Conservation (phyloP, 2,329 filamentous ascomycete genomes). For the Sclerotinia spermophila region DNA sequence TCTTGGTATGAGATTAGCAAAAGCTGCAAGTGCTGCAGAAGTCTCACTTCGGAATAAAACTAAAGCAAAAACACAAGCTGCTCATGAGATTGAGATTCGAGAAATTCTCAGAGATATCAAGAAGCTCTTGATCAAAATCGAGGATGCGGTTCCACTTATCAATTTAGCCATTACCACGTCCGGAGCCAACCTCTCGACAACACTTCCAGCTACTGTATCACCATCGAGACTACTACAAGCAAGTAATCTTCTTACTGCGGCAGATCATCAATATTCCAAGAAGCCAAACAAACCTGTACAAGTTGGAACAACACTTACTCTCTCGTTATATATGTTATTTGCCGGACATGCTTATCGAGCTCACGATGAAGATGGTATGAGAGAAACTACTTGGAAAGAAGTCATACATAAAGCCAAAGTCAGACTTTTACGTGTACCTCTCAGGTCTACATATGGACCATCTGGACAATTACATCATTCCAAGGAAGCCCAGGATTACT, state of each 20-base stretch:
- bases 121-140: slow-evolving; percentile 70
- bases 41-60: slow-evolving; percentile 42
- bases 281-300: slow-evolving; percentile 64
- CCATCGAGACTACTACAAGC: slow-evolving; percentile 88
- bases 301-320: slow-evolving; percentile 78
- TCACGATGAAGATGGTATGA: slow-evolving; percentile 32
- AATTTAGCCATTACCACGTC: slow-evolving; percentile 93
- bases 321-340: slow-evolving; percentile 96
- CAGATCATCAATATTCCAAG: slow-evolving; percentile 76
- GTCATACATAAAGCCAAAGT: slow-evolving; percentile 90
- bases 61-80: slow-evolving; percentile 48
- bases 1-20: slow-evolving; percentile 71
- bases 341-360: slow-evolving; percentile 64
- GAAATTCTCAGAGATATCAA: slow-evolving; percentile 73
- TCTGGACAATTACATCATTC: slow-evolving; percentile 10
- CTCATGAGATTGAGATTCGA: slow-evolving; percentile 62
- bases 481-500: slow-evolving; percentile 16
- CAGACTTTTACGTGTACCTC: slow-evolving; percentile 51
- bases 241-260: slow-evolving; percentile 83
- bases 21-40: slow-evolving; percentile 63
- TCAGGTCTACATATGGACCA: slow-evolving; percentile 22
- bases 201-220: slow-evolving; percentile 76
- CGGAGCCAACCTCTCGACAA: slow-evolving; percentile 79
- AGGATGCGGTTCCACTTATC: slow-evolving; percentile 86
- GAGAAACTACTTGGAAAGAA: slow-evolving; percentile 79